phyloP scores from a whole-genome alignment of 805 yeast genomes.

The Maudiozyma serrabonitensis region DNA sequence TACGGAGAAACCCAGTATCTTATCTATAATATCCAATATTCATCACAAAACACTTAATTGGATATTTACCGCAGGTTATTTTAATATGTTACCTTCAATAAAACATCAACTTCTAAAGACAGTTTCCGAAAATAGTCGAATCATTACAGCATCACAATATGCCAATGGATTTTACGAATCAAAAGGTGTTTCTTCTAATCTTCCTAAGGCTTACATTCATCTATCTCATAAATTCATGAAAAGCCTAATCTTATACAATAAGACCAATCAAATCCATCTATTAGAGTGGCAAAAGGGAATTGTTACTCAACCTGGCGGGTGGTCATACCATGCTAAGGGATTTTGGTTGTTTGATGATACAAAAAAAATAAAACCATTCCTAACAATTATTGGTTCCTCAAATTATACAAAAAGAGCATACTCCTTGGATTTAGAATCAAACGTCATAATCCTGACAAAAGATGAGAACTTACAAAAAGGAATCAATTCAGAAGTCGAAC shows the following conservation, averaged over 20 bases:
- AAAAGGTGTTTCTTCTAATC: constrained; percentile 64
- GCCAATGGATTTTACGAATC: constrained; percentile 92
- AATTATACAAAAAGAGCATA: constrained; percentile 90
- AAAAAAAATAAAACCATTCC: constrained; percentile 43
- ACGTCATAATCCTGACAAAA: constrained; percentile 67
- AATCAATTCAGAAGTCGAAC: constrained; percentile 55
- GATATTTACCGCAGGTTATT: constrained; percentile 94
- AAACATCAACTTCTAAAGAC: constrained; percentile 48
- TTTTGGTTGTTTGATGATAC: constrained; percentile 63
- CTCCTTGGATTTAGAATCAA: constrained; percentile 77
- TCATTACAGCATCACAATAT: constrained; percentile 85
- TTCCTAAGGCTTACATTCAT: constrained; percentile 81
- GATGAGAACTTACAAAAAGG: constrained; percentile 46
- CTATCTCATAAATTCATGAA: constrained; percentile 61
- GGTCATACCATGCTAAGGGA: constrained; percentile 98
- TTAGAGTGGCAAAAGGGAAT: constrained; percentile 84
- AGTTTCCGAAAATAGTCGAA: constrained; percentile 36
- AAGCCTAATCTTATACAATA: constrained; percentile 36
- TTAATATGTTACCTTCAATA: constrained; percentile 77
- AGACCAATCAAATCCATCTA: constrained; percentile 40
- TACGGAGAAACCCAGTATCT: constrained; percentile 70
- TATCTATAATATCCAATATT: constrained; percentile 46
- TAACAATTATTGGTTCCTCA: constrained; percentile 84
- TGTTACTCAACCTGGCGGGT: constrained; percentile 73
- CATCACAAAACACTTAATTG: constrained; percentile 51